Evolutionary conservation across 306 rosid species (phyloP).

Genomic region (Trichosanthes truncata): DNA sequence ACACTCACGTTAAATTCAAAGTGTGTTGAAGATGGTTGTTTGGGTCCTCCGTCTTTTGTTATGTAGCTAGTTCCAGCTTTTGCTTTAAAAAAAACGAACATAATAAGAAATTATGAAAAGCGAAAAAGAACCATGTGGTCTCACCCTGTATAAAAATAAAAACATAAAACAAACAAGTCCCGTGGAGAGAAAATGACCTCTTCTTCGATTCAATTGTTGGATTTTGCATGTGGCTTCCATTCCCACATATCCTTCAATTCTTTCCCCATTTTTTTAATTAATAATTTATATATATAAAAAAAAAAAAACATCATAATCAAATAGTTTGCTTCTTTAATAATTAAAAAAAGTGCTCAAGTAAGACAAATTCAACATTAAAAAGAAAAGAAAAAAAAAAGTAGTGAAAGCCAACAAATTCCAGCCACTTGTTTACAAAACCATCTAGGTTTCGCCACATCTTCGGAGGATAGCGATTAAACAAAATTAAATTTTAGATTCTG

Average conservation of each 20-base stretch:
- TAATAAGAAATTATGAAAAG: not conserved
- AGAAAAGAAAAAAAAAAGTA: too few species aligned
- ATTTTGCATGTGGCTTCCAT: conserved; percentile 2
- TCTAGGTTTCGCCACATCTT: not conserved
- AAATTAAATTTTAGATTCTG: not conserved
- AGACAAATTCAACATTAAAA: not conserved
- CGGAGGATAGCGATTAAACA: not conserved
- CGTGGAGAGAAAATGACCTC: not conserved
- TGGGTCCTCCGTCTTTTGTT: too few species aligned
- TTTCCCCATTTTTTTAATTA: not conserved
- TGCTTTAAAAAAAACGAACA: too few species aligned
- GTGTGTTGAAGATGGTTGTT: too few species aligned
- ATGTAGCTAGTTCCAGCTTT: too few species aligned
- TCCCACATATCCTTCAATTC: not conserved
- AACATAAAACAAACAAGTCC: not conserved
- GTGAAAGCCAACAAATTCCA: not conserved
- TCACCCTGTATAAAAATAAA: not conserved
- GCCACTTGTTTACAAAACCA: not conserved
- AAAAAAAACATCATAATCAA: not conserved
- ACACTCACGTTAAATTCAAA: too few species aligned
- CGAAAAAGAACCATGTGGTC: not conserved
- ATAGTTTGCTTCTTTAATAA: not conserved
- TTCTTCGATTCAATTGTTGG: not conserved
- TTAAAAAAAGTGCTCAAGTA: not conserved
- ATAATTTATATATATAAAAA: not conserved